Evolutionary conservation across 768 basidiomycete species (phyloP), one percentile per base, ranked within the genome.

Genomic region (Boletus edulis): DNA sequence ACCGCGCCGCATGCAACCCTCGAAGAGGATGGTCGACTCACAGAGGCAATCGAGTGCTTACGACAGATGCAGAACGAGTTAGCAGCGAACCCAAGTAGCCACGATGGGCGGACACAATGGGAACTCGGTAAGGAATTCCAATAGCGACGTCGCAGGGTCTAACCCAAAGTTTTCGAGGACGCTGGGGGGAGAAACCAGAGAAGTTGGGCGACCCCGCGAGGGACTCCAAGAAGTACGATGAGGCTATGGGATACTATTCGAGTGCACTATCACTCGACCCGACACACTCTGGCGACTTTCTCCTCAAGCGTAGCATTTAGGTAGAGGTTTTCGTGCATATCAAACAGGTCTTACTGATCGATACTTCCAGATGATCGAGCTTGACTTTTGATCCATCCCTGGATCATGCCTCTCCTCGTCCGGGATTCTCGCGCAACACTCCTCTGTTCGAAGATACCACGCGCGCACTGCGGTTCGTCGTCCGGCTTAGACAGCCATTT

Each of bases 231-330:
- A n/a, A 43, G 1, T 18, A 60, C 20, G 4, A 34, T 10, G 24
- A 35, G 24, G 58, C 60, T 1, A 39, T 18, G 9, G 22, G 14
- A 27, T 17, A 37, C 5, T 54, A 45, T 15, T 54, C 60, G 0
- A 18, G n/a, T 0, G 18, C 48, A n/a, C 9, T 60, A 5, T 43
- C 39, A 0, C 52, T 61, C 4, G n/a, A 43, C 12, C 15, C 31
- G 1, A 1, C 29, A 2, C 34, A 42, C 13, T 24, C 22, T 3
- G 22, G 22, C n/a, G 39, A 22, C 22, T 22, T 22, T 0, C 17
- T 61, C 12, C 15, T 56, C 12, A 56, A 56, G 34, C 31, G 58
- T 2, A 53, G 58, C 34, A 38, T 52, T 27, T 15, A 29, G 24
- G 43, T n/a, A 44, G 1, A 11, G 31, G 31, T 32, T 32, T 29